phyloP scores from a whole-genome alignment of 192 early-diverging fungal genomes.

The Podila epicladia region DNA sequence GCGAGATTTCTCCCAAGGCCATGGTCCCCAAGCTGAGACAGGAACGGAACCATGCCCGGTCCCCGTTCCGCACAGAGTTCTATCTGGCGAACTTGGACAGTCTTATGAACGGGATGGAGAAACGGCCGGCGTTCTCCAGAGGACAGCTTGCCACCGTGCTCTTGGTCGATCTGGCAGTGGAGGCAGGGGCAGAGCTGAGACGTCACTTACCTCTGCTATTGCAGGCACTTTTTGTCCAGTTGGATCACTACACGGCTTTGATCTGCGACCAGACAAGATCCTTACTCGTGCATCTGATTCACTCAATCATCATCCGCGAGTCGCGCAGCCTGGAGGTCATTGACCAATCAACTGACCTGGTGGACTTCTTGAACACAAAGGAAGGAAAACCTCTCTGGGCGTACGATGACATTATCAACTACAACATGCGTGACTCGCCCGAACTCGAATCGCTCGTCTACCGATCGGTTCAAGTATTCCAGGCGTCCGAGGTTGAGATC shows the following conservation, averaged over 20 bases:
- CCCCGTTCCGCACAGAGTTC: slow-evolving; percentile 48
- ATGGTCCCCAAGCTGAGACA: slow-evolving; percentile 69
- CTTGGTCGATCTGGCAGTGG: slow-evolving; percentile 82
- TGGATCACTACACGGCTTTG: slow-evolving; percentile 81
- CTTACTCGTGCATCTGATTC: slow-evolving; percentile 82
- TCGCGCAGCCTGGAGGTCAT: slow-evolving; percentile 64
- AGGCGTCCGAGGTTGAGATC: slow-evolving; percentile 56
- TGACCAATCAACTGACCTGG: slow-evolving; percentile 52
- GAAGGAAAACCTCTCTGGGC: slow-evolving; percentile 83
- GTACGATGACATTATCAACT: slow-evolving; percentile 80
- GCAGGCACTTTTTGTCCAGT: slow-evolving; percentile 81
- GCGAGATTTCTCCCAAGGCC: slow-evolving; percentile 74
- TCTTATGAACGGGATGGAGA: slow-evolving; percentile 68
- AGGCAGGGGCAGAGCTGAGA: slow-evolving; percentile 71
- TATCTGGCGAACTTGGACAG: slow-evolving; percentile 79
- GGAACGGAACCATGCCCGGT: slow-evolving; percentile 28
- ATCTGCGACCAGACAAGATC: slow-evolving; percentile 80
- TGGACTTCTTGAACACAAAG: slow-evolving; percentile 62
- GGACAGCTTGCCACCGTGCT: slow-evolving; percentile 82
- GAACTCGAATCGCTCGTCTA: slow-evolving; percentile 64
- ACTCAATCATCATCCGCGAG: slow-evolving; percentile 72
- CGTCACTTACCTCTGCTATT: slow-evolving; percentile 77
- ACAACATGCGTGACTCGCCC: slow-evolving; percentile 51
- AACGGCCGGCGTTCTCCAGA: slow-evolving; percentile 74
- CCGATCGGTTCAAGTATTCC: slow-evolving; percentile 59